Evolutionary conservation across 1,139 yeast genomes (phyloP).

Genomic region (Tardiomyces blankii): DNA sequence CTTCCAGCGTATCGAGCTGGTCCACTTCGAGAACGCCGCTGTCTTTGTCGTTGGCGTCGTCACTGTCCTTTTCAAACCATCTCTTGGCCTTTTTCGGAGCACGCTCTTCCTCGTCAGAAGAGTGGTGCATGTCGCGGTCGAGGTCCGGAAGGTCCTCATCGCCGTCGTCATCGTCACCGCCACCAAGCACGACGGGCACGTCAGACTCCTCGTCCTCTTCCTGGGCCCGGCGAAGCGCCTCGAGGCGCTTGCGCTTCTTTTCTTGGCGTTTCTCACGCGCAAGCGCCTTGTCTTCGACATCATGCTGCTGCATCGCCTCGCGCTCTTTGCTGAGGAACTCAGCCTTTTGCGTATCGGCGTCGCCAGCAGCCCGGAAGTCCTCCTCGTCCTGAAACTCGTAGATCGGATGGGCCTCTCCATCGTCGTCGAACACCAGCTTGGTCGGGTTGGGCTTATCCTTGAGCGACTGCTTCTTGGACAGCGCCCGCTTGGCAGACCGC

Average conservation of each 20-base stretch:
- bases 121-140: constrained; percentile 9
- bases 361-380: constrained; percentile 70
- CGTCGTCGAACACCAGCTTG: constrained; percentile 83
- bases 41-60: constrained; percentile 17
- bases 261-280: constrained; percentile 80
- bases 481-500: constrained; percentile 77
- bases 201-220: constrained; percentile 32
- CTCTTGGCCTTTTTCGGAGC: background rate
- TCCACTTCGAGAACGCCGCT: constrained; percentile 50
- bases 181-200: constrained; percentile 30
- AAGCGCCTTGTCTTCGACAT: constrained; percentile 64
- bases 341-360: constrained; percentile 55
- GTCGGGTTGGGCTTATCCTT: constrained; percentile 57
- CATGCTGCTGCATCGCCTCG: constrained; percentile 57
- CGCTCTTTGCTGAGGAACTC: constrained; percentile 58
- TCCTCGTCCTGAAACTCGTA: constrained; percentile 89
- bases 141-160: constrained; percentile 10
- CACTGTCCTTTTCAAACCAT: constrained; percentile 29
- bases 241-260: constrained; percentile 83
- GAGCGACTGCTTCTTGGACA: constrained; percentile 75
- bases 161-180: constrained; percentile 17
- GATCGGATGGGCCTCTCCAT: constrained; percentile 79
- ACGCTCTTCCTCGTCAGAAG: constrained; percentile 7
- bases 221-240: constrained; percentile 48
- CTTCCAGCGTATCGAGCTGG: constrained; percentile 85